Evolutionary conservation across 495 filamentous ascomycete genomes (phyloP), one percentile per base, ranked within the genome.

Genomic region (Neurospora sp.): DNA sequence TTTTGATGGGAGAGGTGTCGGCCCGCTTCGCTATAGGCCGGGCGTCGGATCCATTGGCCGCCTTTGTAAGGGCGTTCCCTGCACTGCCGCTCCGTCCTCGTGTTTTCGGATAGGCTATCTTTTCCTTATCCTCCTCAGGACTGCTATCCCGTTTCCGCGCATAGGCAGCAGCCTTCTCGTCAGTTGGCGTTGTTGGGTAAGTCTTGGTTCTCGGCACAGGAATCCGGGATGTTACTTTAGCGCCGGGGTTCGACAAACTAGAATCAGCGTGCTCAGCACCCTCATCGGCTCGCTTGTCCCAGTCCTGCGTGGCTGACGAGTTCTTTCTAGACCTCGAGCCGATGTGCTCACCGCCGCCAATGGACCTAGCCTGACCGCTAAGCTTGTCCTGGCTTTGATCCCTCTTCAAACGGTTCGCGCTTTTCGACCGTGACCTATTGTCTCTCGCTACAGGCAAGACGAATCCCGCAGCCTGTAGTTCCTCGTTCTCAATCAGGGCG

Each of bases 401-500:
- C 73, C 80, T 73, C 88, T 89, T 82, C 85, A 85, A 74, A 85
- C 89, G 45, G 83, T 83, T 69, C 81, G 89, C 73, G 83, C 85
- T 74, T 83, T 79, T 75, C 16, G 79, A 80, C 59, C 79, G 74
- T 16, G 74, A 69, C 27, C 79, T 76, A 8, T 65, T 65, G 40
- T 79, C 79, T 65, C 90, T 87, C 68, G 89, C 85, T 44, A 87
- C 89, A 12, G 91, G 88, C 35, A 94, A 83, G 42, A 89, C 82
- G 72, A 95, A 89, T 8, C 93, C 94, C 4, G 94, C 94, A 78
- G 93, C 93, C 76, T 96, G 93, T 74, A 98, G 84, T 80, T 99
- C 96, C 80, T 93, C 87, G 77, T 87, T 97, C 84, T 99, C 96
- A 76, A 99, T 99, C 78, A 89, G 87, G 40, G 93, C 94, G 68